A percentile compares a stretch with the other conserved stretches of the same genome.
Evolutionary conservation across 192 early-diverging fungal genomes (phyloP).

Genomic region (Spizellomyces punctatus): DNA sequence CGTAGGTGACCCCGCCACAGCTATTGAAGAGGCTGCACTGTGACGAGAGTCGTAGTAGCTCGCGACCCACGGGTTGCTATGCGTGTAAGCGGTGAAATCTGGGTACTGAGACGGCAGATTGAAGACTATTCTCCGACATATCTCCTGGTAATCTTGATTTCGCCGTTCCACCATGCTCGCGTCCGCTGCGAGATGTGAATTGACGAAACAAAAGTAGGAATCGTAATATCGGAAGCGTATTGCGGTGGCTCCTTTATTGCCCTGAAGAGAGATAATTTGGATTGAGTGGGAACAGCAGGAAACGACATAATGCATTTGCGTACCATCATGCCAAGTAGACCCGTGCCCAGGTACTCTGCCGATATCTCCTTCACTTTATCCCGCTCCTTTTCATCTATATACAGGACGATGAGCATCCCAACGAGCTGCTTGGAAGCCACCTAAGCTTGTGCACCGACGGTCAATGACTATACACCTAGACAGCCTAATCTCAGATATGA

Average conservation of each 20-base stretch:
- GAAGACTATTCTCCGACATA: slow-evolving; percentile 75
- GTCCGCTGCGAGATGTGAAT: slow-evolving; percentile 89
- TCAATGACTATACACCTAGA: not conserved
- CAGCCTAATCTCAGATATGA: not conserved
- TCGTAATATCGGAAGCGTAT: slow-evolving; percentile 77
- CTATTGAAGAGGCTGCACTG: not conserved
- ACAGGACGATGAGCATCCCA: slow-evolving; percentile 86
- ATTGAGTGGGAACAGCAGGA: not conserved
- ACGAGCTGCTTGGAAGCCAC: slow-evolving; percentile 83
- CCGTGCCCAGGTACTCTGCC: slow-evolving; percentile 75
- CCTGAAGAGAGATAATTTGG: slow-evolving; percentile 47
- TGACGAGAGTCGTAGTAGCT: slow-evolving; percentile 30
- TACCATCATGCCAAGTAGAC: slow-evolving; percentile 56
- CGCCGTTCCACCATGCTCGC: slow-evolving; percentile 72
- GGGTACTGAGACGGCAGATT: slow-evolving; percentile 24
- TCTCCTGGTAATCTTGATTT: slow-evolving; percentile 88
- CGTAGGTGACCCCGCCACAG: not conserved
- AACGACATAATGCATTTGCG: not conserved
- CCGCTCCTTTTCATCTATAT: slow-evolving; percentile 57
- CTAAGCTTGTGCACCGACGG: slow-evolving; percentile 21
- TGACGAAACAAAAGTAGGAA: slow-evolving; percentile 86
- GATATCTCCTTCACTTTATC: slow-evolving; percentile 64
- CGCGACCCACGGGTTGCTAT: slow-evolving; percentile 47
- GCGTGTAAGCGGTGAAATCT: slow-evolving; percentile 41
- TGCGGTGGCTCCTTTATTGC: slow-evolving; percentile 94